Base-by-base conservation (phyloP, 2,329 filamentous ascomycete species). In the Xylaria sp. region DNA sequence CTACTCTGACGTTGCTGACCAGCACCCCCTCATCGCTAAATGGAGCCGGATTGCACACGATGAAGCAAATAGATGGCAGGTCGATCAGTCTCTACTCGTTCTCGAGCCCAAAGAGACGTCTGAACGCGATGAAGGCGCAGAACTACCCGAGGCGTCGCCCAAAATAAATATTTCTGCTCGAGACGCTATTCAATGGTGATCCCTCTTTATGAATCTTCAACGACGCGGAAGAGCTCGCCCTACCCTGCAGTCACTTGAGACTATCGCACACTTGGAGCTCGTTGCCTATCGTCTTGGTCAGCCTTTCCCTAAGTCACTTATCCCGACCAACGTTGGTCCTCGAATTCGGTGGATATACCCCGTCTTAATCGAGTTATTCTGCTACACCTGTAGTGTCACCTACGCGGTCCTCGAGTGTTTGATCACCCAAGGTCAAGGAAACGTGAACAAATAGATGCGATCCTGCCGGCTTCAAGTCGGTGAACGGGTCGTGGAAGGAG, bases 1-100 rank as follows among this genome's bases (percentile, higher is more conserved):
- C 0, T 89, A 90, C 68, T 75, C 80, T 38, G 83, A 89, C 71
- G 84, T 93, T 47, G 90, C 89, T 0, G 80, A 78, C 40, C 83
- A 85, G 25, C 91, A 94, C 76, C 91, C 91, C 38, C 67, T 92
- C 52, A 73, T 93, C 40, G 75, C 69, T 61, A 87, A 83, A 73
- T 94, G 91, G 91, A 78, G 78, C 35, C 71, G 21, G 1, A 74
- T 79, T 8, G 75, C 85, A 1, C 69, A 76, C 21, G 73, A 71
- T 4, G 77, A 83, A 70, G 77, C 80, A 15, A 64, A 63, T 61
- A 77, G 72, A 49, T 84, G 74, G 71, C 42, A 53, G n/a, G 11
- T 74, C 19, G 57, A 71, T 59, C 60, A 45, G n/a, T 37, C 45
- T 4, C 37, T 67, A 1, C 50, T 61, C 23, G 62, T 69, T 11